A percentile compares a stretch with the other conserved stretches of the same genome.
Conservation (phyloP, 2,329 filamentous ascomycete species). For the Pseudocercospora fuligena region DNA sequence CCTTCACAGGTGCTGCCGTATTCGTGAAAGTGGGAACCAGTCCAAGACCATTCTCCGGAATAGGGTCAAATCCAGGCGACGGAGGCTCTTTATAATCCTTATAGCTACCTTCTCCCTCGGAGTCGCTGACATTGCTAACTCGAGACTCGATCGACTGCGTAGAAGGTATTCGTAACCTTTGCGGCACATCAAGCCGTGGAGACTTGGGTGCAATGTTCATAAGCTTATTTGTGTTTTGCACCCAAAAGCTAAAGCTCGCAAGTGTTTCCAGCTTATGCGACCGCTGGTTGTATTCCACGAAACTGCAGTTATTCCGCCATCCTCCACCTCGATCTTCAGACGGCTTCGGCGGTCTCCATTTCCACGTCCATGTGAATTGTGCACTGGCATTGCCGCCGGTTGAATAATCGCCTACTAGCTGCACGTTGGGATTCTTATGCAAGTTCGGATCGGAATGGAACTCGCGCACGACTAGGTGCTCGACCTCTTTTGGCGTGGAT, state of each 20-base stretch:
- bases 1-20: slow-evolving; percentile 63
- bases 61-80: slow-evolving; percentile 54
- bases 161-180: slow-evolving; percentile 81
- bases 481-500: slow-evolving; percentile 82
- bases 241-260: slow-evolving; percentile 93
- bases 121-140: slow-evolving; percentile 70
- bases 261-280: slow-evolving; percentile 87
- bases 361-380: slow-evolving; percentile 95
- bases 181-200: slow-evolving; percentile 65
- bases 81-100: slow-evolving; percentile 50
- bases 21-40: slow-evolving; percentile 47
- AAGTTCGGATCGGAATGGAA: slow-evolving; percentile 97
- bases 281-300: slow-evolving; percentile 95
- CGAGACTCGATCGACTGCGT: slow-evolving; percentile 84
- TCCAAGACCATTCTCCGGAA: slow-evolving; percentile 54
- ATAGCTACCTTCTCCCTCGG: slow-evolving; percentile 58
- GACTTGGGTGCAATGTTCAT: slow-evolving; percentile 57
- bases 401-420: slow-evolving; percentile 87
- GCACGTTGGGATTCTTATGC: slow-evolving; percentile 95
- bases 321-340: slow-evolving; percentile 84
- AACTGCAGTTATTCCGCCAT: slow-evolving; percentile 96
- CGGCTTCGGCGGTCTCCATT: slow-evolving; percentile 87
- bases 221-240: slow-evolving; percentile 63
- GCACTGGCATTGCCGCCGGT: slow-evolving; percentile 84
- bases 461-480: slow-evolving; percentile 91